Conservation (phyloP, 192 early-diverging fungal genomes). For the Backusella psychrophila region DNA sequence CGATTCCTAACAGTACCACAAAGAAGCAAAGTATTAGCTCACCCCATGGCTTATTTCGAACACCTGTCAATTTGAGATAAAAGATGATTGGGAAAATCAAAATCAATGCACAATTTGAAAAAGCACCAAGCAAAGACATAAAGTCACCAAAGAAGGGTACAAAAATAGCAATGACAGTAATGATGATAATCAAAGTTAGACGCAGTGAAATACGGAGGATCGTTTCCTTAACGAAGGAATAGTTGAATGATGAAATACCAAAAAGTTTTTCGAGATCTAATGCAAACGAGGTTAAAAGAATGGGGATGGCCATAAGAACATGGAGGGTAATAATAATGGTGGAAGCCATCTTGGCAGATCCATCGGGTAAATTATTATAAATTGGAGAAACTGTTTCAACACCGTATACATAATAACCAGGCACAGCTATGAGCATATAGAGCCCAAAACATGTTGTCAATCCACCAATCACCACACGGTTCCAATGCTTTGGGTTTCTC, state of each 20-base stretch:
- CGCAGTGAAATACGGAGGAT: slow-evolving; percentile 51
- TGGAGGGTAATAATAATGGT: slow-evolving; percentile 73
- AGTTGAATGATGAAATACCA: slow-evolving; percentile 37
- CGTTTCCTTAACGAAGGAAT: slow-evolving; percentile 46
- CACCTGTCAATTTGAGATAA: slow-evolving; percentile 65
- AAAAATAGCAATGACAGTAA: slow-evolving; percentile 56
- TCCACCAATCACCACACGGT: slow-evolving; percentile 50
- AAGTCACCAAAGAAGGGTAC: slow-evolving; percentile 81
- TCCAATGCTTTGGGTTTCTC: slow-evolving; percentile 66
- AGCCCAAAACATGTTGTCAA: slow-evolving; percentile 58
- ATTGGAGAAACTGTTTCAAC: slow-evolving; percentile 58
- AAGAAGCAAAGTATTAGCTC: slow-evolving; percentile 9
- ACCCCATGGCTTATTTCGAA: slow-evolving; percentile 28
- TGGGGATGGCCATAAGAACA: slow-evolving; percentile 75
- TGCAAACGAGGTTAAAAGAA: slow-evolving; percentile 67
- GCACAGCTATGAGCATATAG: slow-evolving; percentile 65
- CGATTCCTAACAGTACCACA: slow-evolving; percentile 20
- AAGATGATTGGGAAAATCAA: slow-evolving; percentile 73
- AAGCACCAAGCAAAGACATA: slow-evolving; percentile 70
- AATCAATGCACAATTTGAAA: slow-evolving; percentile 65
- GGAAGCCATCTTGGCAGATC: slow-evolving; percentile 52
- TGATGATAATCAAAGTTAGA: slow-evolving; percentile 45
- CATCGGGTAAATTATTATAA: slow-evolving; percentile 61
- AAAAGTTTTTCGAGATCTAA: slow-evolving; percentile 61
- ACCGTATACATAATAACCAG: slow-evolving; percentile 75